These are phyloP conservation scores for Zasmidium citrigriseum DNA, from an alignment of 2,329 filamentous ascomycete species.

Conservation along the genomic window DNA sequence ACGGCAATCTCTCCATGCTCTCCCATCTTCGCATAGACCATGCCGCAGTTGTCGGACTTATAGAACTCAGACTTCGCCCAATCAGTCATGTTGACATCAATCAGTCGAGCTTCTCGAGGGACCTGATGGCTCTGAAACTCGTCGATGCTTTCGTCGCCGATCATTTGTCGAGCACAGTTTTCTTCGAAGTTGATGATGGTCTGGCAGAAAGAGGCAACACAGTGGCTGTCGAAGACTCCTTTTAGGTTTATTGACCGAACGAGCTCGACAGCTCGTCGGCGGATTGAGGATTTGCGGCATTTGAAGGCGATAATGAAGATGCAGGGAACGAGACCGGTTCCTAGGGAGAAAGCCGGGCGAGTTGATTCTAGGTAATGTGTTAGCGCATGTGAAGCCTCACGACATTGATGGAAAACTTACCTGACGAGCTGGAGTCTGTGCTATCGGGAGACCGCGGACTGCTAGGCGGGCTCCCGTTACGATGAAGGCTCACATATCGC, in stretches of 20 bases:
- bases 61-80: conserved; percentile 1
- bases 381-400: not conserved
- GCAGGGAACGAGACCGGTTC: not conserved
- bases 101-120: not conserved
- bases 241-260: not conserved
- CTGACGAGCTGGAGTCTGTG: not conserved
- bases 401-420: not conserved
- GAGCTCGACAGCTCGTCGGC: not conserved
- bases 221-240: not conserved
- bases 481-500: not conserved
- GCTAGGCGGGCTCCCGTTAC: not conserved
- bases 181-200: conserved; percentile 1
- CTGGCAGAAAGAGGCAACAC: not conserved
- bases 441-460: not conserved
- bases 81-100: conserved; percentile 1
- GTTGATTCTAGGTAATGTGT: not conserved
- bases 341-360: not conserved
- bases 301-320: not conserved
- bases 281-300: not conserved
- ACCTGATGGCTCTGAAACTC: not conserved
- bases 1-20: not conserved
- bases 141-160: not conserved
- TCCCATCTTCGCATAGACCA: not conserved
- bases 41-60: not conserved
- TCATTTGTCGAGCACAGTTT: not conserved